A percentile compares a stretch with the other conserved stretches of the same genome.
Evolutionary conservation across 129 eudicot genomes (phyloP).

Genomic region (carrot (Daucus carota)): DNA sequence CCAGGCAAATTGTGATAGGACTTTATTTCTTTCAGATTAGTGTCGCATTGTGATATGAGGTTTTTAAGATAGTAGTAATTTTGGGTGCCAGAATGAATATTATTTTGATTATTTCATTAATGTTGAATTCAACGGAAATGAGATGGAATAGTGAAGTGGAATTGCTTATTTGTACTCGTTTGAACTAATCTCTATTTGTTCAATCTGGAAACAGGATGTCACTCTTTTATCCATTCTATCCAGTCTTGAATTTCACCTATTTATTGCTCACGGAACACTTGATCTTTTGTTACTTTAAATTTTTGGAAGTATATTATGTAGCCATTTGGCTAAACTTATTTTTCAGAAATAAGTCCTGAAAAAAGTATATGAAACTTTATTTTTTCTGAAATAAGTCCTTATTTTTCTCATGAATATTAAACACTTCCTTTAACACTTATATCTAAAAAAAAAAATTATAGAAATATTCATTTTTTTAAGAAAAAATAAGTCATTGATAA

Average conservation of each 20-base stretch:
- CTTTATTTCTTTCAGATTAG: neutral
- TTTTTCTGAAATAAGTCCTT: too few species aligned
- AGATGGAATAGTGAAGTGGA: neutral
- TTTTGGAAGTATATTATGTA: too few species aligned
- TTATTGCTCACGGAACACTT: neutral
- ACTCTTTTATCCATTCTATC: neutral
- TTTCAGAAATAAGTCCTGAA: too few species aligned
- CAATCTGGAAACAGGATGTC: neutral
- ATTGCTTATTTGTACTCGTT: neutral
- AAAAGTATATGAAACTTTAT: too few species aligned
- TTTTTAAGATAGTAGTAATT: neutral
- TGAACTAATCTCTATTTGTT: neutral
- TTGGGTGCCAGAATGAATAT: neutral
- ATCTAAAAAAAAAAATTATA: too few species aligned
- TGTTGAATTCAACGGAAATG: neutral
- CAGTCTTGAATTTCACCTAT: neutral
- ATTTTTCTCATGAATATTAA: too few species aligned
- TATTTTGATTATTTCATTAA: neutral
- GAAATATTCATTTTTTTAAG: too few species aligned
- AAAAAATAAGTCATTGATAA: too few species aligned
- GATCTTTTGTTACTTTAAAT: neutral
- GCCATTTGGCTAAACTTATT: too few species aligned
- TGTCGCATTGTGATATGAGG: neutral
- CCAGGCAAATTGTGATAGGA: conserved; percentile 9
- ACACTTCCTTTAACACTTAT: too few species aligned